A percentile compares a stretch with the other conserved stretches of the same genome.
phyloP scores from a whole-genome alignment of 371 early-diverging fungal genomes.

The Phascolomyces articulosus region DNA sequence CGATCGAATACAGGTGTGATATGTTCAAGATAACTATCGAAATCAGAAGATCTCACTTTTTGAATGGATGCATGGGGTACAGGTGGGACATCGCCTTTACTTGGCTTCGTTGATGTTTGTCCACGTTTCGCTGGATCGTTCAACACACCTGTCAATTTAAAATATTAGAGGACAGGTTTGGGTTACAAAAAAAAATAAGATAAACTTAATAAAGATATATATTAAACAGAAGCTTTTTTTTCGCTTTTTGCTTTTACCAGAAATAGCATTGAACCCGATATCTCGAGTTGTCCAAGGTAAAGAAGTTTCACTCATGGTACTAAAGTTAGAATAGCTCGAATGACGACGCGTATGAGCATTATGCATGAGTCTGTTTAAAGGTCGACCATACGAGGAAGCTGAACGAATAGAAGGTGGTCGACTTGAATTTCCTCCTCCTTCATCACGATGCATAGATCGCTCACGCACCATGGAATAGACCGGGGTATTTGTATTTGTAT shows the following conservation, averaged over 20 bases:
- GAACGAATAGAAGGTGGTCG: conserved; percentile 47
- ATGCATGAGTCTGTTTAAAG: conserved; percentile 27
- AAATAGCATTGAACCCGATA: conserved; percentile 67
- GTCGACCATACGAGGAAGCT: conserved; percentile 42
- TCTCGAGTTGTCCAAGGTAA: conserved; percentile 67
- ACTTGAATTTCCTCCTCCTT: conserved; percentile 22
- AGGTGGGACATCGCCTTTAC: conserved; percentile 68
- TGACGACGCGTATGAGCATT: conserved; percentile 49
- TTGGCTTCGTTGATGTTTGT: conserved; percentile 46
- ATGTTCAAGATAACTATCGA: conserved; percentile 66
- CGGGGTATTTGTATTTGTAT: neutral
- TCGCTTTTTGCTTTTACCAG: conserved; percentile 30
- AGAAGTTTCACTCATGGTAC: conserved; percentile 65
- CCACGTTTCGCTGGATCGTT: conserved; percentile 62
- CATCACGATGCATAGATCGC: conserved; percentile 43
- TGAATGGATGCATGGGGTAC: conserved; percentile 70
- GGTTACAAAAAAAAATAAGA: no score
- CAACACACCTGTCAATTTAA: conserved; percentile 47
- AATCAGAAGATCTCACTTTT: conserved; percentile 63
- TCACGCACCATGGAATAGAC: conserved; percentile 30
- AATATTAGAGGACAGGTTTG: no score
- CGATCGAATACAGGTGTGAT: conserved; percentile 65
- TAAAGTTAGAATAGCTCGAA: conserved; percentile 59
- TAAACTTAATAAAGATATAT: no score
- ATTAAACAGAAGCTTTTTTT: no score